A percentile compares a stretch with the other conserved stretches of the same genome.
Evolutionary conservation across 176 grass and related monocot species (phyloP).

Genomic region (Avena sativa): DNA sequence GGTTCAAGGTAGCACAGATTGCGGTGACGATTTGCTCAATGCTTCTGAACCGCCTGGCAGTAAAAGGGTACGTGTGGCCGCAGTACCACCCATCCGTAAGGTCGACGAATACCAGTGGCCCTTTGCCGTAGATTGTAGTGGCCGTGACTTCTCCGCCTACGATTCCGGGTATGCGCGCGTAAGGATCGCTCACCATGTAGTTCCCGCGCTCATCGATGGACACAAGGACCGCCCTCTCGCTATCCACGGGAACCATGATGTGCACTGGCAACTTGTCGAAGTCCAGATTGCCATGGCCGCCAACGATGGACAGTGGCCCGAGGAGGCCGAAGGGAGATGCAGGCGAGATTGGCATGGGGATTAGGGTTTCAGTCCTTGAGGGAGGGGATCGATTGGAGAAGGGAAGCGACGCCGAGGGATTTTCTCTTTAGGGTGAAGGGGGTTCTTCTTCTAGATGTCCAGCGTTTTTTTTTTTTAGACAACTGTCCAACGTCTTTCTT

Average conservation of each 20-base stretch:
- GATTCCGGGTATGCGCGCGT: not conserved
- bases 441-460: not conserved
- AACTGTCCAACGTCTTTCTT: no score
- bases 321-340: not conserved
- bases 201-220: not conserved
- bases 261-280: not conserved
- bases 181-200: not conserved
- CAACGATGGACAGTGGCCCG: not conserved
- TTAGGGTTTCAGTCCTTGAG: not conserved
- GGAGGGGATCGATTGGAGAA: not conserved
- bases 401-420: not conserved
- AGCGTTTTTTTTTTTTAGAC: no score
- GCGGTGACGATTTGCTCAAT: not conserved
- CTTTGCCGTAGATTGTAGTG: not conserved
- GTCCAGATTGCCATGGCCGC: not conserved
- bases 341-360: constrained; percentile 5
- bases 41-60: not conserved
- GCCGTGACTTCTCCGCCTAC: not conserved
- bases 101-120: not conserved
- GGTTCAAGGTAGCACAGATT: not conserved
- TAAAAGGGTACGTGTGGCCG: not conserved
- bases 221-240: not conserved
- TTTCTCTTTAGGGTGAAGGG: no score
- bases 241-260: not conserved
- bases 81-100: not conserved